These are phyloP conservation scores for Alternaria sp. DNA, from an alignment of 2,329 filamentous ascomycete species.

Conservation along the genomic window DNA sequence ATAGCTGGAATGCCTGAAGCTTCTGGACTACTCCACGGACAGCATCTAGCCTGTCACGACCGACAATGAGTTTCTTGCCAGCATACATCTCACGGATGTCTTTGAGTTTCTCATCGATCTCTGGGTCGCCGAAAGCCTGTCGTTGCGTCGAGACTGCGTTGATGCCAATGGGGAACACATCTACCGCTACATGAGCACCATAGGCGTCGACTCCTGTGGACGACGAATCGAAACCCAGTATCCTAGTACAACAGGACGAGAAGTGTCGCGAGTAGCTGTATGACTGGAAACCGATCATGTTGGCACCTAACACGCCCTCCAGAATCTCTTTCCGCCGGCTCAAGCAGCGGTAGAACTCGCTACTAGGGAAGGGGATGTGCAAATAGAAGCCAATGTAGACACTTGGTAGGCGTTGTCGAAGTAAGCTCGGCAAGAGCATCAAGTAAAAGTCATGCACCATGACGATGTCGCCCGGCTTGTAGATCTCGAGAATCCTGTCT, in stretches of 20 bases:
- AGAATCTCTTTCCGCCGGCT: constrained; percentile 89
- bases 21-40: constrained; percentile 96
- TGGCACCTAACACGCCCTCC: constrained; percentile 87
- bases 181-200: constrained; percentile 86
- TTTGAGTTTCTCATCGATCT: constrained; percentile 75
- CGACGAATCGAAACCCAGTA: constrained; percentile 89
- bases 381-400: constrained; percentile 96
- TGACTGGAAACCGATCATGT: constrained; percentile 94
- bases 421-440: constrained; percentile 85
- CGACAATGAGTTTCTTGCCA: constrained; percentile 95
- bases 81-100: constrained; percentile 79
- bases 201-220: constrained; percentile 87
- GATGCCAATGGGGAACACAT: constrained; percentile 94
- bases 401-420: constrained; percentile 84
- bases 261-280: constrained; percentile 97
- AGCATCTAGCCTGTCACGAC: constrained; percentile 91
- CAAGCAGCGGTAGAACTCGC: constrained; percentile 91
- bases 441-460: constrained; percentile 96
- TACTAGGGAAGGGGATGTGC: constrained; percentile 93
- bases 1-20: constrained; percentile 90
- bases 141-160: constrained; percentile 82
- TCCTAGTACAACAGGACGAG: constrained; percentile 89
- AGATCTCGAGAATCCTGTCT: constrained; percentile 84
- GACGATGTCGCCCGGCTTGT: constrained; percentile 91
- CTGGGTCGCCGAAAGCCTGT: constrained; percentile 74